Conservation (phyloP, 2,329 filamentous ascomycete species). For the Plectosphaerella plurivora region DNA sequence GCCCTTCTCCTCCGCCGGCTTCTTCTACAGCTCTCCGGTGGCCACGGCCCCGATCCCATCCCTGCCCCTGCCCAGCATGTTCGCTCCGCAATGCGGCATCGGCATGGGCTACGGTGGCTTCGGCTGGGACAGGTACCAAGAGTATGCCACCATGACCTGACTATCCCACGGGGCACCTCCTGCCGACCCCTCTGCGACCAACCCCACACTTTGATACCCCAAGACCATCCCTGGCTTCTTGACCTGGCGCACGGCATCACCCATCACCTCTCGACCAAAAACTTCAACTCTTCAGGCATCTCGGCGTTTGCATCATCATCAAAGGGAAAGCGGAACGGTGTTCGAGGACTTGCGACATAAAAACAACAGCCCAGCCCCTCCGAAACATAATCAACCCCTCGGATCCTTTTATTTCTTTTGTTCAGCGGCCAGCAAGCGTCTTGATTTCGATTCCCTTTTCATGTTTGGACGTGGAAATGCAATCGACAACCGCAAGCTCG, state of each 20-base stretch:
- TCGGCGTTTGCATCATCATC: constrained; percentile 37
- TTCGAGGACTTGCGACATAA: constrained; percentile 31
- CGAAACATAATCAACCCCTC: constrained; percentile 13
- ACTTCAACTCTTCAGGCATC: constrained; percentile 19
- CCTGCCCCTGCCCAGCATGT: constrained; percentile 80
- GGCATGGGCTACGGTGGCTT: constrained; percentile 73
- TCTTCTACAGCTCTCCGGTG: constrained; percentile 78
- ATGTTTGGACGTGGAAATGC: constrained; percentile 28
- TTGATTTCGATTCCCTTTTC: constrained; percentile 32
- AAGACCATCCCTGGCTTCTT: constrained; percentile 7
- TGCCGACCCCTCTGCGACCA: constrained; percentile 32
- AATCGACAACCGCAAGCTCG: constrained; percentile 42
- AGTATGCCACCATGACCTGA: constrained; percentile 87
- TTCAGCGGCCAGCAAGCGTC: constrained; percentile 41
- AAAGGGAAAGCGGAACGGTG: constrained; percentile 28
- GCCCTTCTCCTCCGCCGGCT: constrained; percentile 66
- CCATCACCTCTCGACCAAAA: constrained; percentile 22
- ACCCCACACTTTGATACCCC: not conserved
- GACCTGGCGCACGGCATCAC: constrained; percentile 12
- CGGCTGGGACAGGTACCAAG: constrained; percentile 81
- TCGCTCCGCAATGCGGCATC: constrained; percentile 80
- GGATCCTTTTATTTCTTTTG: constrained; percentile 13
- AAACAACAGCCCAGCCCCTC: constrained; percentile 30
- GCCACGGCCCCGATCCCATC: constrained; percentile 69
- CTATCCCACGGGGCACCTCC: constrained; percentile 48